phyloP scores from a whole-genome alignment of 1,284 basidiomycete genomes.

The Grifola frondosa region DNA sequence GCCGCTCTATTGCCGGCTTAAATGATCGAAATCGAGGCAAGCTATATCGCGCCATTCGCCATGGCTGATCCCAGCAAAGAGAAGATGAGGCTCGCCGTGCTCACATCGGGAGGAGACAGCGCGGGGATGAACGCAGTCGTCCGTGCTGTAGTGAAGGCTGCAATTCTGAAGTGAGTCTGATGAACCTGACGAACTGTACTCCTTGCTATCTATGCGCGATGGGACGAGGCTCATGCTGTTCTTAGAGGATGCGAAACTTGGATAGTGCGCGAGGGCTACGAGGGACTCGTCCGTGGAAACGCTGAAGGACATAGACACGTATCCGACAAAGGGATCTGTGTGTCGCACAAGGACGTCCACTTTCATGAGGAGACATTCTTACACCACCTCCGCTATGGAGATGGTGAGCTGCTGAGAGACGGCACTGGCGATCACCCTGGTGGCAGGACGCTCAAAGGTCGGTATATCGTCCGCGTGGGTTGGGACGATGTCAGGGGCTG shows the following conservation, averaged over 20 bases:
- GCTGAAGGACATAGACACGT: slow-evolving; percentile 32
- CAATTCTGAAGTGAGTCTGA: slow-evolving; percentile 88
- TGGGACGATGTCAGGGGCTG: slow-evolving; percentile 98
- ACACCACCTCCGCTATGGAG: slow-evolving; percentile 83
- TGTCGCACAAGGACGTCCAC: slow-evolving; percentile 23
- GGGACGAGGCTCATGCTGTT: slow-evolving; percentile 8
- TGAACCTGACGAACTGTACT: slow-evolving; percentile 34
- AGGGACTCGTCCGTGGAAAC: slow-evolving; percentile 85
- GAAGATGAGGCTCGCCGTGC: slow-evolving; percentile 82
- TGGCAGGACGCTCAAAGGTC: slow-evolving; percentile 78
- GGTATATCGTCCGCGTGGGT: slow-evolving; percentile 94
- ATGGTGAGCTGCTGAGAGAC: slow-evolving; percentile 86
- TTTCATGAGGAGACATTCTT: slow-evolving; percentile 47
- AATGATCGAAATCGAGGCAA: slow-evolving; percentile 1
- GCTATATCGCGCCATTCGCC: neutral
- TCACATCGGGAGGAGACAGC: slow-evolving; percentile 96
- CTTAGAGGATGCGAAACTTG: slow-evolving; percentile 87
- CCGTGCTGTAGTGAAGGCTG: slow-evolving; percentile 86
- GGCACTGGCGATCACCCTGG: slow-evolving; percentile 81
- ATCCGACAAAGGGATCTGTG: slow-evolving; percentile 19
- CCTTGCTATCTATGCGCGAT: slow-evolving; percentile 1
- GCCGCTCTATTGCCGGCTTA: neutral
- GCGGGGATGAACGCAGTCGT: slow-evolving; percentile 98
- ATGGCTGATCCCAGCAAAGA: slow-evolving; percentile 8
- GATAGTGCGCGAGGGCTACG: slow-evolving; percentile 96